Evolutionary conservation across 108 stramenopile genomes (phyloP), one percentile per base, ranked within the genome.

Genomic region (Tribonema minus): DNA sequence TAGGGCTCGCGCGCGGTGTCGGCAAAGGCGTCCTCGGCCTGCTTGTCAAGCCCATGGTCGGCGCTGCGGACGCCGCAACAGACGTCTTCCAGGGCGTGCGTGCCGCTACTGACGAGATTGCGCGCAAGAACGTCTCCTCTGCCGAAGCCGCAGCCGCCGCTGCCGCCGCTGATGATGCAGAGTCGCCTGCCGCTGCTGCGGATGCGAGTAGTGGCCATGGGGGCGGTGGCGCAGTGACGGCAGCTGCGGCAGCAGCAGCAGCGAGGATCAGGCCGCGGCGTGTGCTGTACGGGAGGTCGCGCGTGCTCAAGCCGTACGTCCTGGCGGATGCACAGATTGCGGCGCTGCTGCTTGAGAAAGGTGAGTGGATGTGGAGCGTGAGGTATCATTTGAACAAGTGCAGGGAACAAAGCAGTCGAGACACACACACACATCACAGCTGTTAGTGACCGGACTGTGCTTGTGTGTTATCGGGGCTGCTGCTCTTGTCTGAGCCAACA

Each of bases 41-140:
- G 58, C 78, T 95, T 66, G 92, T 94, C 26, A 95, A 95, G 82
- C 94, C 94, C 5, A 89, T 94, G 7, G 93, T 95, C 68, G 94
- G 94, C n/a, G 73, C 92, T 25, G 87, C 91, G 6, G 94, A 95
- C 72, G 92, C 91, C 1, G 90, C 91, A 3, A 90, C 91, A 23
- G 94, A 95, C 69, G 90, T 93, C 4, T 88, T 95, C 84, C 90
- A 91, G 71, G 94, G 94, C 46, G 46, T 54, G 15, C 9, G 20
- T 15, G 46, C 15, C 46, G 20, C 46, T 54, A 54, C 46, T 15
- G 46, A 54, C 46, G 46, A 54, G 15, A 54, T 54, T 54, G 46
- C 46, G 20, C 9, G 15, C 20, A 20, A 54, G 15, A 54, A 54
- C 46, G 20, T 15, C 46, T 15, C 15, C 46, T n/a, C n/a, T n/a